Percentiles rank a stretch among this genome's conserved stretches.
Evolutionary conservation across 495 filamentous ascomycete species (phyloP).

Genomic region (Penicillium flavigenum): DNA sequence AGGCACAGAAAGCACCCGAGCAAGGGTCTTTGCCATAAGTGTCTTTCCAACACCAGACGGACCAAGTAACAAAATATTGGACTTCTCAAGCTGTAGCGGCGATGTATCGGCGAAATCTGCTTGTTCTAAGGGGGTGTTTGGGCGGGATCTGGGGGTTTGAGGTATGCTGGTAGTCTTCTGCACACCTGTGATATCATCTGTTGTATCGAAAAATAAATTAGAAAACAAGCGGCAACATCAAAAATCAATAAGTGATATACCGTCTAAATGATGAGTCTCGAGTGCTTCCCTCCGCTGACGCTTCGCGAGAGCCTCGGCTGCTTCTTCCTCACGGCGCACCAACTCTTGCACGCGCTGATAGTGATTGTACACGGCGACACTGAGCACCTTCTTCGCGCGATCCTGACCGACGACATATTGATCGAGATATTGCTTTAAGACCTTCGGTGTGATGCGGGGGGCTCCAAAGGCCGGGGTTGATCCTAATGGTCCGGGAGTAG

Average conservation of each 20-base stretch:
- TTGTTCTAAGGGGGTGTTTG: constrained; percentile 31
- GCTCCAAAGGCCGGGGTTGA: constrained; percentile 62
- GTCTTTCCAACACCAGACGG: constrained; percentile 97
- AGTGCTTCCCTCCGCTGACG: constrained; percentile 49
- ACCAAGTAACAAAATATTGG: constrained; percentile 88
- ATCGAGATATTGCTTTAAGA: constrained; percentile 87
- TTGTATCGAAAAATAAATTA: neutral
- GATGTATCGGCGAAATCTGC: constrained; percentile 51
- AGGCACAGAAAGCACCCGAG: constrained; percentile 80
- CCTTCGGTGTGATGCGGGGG: constrained; percentile 72
- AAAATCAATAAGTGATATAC: constrained; percentile 34
- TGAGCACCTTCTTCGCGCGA: constrained; percentile 91
- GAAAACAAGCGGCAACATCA: neutral
- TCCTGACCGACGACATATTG: constrained; percentile 96
- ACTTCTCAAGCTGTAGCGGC: constrained; percentile 86
- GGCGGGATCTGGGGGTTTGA: constrained; percentile 26
- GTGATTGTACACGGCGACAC: constrained; percentile 94
- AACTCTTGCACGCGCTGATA: constrained; percentile 85
- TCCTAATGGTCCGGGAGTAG: constrained; percentile 57
- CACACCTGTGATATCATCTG: constrained; percentile 82
- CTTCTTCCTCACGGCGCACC: constrained; percentile 72
- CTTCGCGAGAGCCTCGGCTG: constrained; percentile 59
- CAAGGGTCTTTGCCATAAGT: constrained; percentile 83
- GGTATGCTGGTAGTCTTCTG: constrained; percentile 54
- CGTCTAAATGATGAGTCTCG: constrained; percentile 54